A percentile compares a stretch with the other conserved stretches of the same genome.
These are phyloP conservation scores for Leishmania aethiopica DNA, from an alignment of 208 protist genomes.

Conservation along the genomic window DNA sequence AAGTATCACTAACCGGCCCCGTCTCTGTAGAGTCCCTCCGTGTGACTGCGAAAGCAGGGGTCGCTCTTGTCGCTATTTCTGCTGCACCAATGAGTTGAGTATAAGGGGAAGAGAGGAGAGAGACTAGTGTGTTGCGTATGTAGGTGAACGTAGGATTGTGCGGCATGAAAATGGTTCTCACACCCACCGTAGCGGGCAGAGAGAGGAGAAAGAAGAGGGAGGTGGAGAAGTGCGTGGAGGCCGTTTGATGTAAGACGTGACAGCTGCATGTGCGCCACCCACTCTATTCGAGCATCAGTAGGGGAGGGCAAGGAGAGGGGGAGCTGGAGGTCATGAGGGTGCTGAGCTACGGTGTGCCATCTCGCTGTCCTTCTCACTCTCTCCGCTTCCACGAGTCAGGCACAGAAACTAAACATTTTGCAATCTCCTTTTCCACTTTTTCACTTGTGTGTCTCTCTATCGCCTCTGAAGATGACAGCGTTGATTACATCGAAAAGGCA, in stretches of 20 bases:
- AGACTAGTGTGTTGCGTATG: neutral
- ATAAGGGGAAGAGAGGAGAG: neutral
- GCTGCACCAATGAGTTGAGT: neutral
- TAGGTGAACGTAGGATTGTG: neutral
- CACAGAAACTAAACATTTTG: neutral
- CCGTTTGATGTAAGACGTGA: neutral
- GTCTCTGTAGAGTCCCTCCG: conserved; percentile 1
- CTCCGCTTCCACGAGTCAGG: neutral
- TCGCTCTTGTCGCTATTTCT: neutral
- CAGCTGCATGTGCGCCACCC: neutral
- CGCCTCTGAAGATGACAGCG: neutral
- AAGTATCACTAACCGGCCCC: neutral
- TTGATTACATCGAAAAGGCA: conserved; percentile 31
- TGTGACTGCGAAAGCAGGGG: neutral
- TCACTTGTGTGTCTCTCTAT: neutral
- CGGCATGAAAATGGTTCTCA: neutral
- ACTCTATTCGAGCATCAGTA: neutral
- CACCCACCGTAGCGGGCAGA: neutral
- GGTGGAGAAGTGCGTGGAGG: neutral
- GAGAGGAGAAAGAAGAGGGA: neutral
- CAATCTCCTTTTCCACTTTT: neutral
- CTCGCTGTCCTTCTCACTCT: neutral
- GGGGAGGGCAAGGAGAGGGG: neutral
- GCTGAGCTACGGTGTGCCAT: neutral
- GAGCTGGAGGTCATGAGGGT: neutral